These are phyloP conservation scores for Anthracocystis panici-leucophaei DNA, from an alignment of 1,284 basidiomycete genomes.

Conservation along the genomic window DNA sequence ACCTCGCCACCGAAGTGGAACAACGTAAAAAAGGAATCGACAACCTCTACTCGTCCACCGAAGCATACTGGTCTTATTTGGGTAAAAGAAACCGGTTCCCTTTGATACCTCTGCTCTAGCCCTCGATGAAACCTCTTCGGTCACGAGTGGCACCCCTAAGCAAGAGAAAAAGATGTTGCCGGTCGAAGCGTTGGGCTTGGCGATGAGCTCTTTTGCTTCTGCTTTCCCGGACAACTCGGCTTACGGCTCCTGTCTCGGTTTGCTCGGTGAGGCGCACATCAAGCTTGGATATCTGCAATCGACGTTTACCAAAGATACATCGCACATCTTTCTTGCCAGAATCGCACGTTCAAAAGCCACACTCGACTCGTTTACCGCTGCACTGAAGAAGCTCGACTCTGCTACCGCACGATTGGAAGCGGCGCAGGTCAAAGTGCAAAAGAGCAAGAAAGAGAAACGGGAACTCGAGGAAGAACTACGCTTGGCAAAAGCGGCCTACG, in stretches of 20 bases:
- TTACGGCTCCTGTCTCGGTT: slow-evolving; percentile 35
- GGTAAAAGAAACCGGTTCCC: slow-evolving; percentile 51
- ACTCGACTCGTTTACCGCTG: slow-evolving; percentile 42
- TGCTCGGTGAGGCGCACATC: slow-evolving; percentile 45
- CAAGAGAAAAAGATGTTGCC: slow-evolving; percentile 45
- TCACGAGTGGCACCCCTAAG: slow-evolving; percentile 19
- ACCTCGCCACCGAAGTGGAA: slow-evolving; percentile 40
- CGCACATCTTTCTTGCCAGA: slow-evolving; percentile 47
- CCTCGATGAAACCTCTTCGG: slow-evolving; percentile 33
- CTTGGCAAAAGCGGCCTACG: slow-evolving; percentile 56
- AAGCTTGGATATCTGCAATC: slow-evolving; percentile 43
- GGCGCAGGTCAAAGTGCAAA: slow-evolving; percentile 57
- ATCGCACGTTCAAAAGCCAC: slow-evolving; percentile 49
- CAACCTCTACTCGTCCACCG: slow-evolving; percentile 43
- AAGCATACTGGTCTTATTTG: slow-evolving; percentile 50
- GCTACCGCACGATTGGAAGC: slow-evolving; percentile 49
- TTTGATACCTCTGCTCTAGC: slow-evolving; percentile 31
- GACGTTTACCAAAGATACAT: slow-evolving; percentile 47
- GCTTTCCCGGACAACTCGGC: slow-evolving; percentile 29
- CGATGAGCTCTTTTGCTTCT: slow-evolving; percentile 39
- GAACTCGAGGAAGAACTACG: slow-evolving; percentile 62
- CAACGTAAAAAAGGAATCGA: slow-evolving; percentile 43
- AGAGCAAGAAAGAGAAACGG: slow-evolving; percentile 63
- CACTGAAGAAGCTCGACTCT: slow-evolving; percentile 54
- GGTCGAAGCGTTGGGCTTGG: slow-evolving; percentile 49